Conservation (phyloP, 257 asterid genomes). For the Rhazya stricta region DNA sequence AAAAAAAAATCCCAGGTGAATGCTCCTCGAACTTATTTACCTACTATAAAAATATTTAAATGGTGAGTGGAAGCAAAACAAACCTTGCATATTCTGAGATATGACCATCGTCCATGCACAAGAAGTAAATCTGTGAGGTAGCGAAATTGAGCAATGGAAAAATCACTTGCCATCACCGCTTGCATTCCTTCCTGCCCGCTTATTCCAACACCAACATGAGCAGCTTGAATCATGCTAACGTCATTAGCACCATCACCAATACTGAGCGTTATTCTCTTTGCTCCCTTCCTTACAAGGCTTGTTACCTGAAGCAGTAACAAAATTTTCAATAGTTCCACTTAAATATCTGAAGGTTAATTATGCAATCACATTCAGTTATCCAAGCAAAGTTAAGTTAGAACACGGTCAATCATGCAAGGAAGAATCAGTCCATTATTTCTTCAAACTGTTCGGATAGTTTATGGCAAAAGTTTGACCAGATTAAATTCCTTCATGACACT, state of each 20-base stretch:
- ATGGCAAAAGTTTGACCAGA: background rate
- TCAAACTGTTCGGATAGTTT: background rate
- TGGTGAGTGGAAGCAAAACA: conserved; percentile 12
- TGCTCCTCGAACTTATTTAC: background rate
- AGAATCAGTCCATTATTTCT: background rate
- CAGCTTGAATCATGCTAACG: conserved; percentile 99
- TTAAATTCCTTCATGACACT: background rate
- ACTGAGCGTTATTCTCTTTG: conserved; percentile 88
- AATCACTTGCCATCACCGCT: conserved; percentile 99
- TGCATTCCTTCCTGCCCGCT: conserved; percentile 99
- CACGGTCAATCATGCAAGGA: background rate
- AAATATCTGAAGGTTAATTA: background rate
- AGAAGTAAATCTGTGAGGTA: conserved; percentile 89
- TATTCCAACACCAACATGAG: conserved; percentile 99
- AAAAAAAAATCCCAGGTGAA: background rate
- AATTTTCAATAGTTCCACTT: conserved; percentile 16
- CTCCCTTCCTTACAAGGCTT: conserved; percentile 93
- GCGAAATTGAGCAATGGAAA: conserved; percentile 97
- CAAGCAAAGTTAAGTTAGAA: background rate
- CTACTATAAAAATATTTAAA: background rate
- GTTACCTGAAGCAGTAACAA: conserved; percentile 64
- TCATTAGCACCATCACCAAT: conserved; percentile 99
- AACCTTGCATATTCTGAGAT: conserved; percentile 98
- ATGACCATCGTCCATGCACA: conserved; percentile 99
- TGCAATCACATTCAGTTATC: background rate